Evolutionary conservation across 176 grass and related monocot species (phyloP).

Genomic region (Lolium rigidum): DNA sequence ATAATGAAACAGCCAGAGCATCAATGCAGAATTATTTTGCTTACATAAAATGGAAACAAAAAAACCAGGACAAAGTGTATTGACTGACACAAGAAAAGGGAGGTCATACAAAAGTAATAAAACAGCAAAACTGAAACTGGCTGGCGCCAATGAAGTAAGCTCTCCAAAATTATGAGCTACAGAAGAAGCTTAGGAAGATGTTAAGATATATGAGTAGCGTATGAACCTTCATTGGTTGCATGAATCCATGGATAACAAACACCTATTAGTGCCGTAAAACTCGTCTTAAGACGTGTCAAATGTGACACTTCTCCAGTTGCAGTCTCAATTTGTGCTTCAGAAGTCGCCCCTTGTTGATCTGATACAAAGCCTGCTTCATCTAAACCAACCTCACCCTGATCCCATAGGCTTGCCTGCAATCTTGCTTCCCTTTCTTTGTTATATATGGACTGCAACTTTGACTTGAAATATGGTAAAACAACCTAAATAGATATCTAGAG

Average conservation of each 20-base stretch:
- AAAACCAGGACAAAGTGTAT: background rate
- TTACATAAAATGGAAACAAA: slow-evolving; percentile 23
- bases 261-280: slow-evolving; percentile 63
- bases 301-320: slow-evolving; percentile 56
- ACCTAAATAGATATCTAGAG: slow-evolving; percentile 57
- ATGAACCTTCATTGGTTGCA: slow-evolving; percentile 90
- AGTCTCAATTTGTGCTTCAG: slow-evolving; percentile 50
- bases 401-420: slow-evolving; percentile 98
- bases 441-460: slow-evolving; percentile 91
- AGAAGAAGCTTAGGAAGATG: slow-evolving; percentile 1
- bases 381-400: slow-evolving; percentile 69
- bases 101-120: slow-evolving; percentile 5
- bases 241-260: slow-evolving; percentile 99
- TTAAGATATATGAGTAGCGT: slow-evolving; percentile 26
- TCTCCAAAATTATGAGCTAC: slow-evolving; percentile 27
- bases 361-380: slow-evolving; percentile 71
- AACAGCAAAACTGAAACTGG: background rate
- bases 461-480: slow-evolving; percentile 97
- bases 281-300: slow-evolving; percentile 73
- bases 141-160: background rate
- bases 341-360: slow-evolving; percentile 80
- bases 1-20: slow-evolving; percentile 31
- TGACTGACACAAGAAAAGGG: background rate
- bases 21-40: slow-evolving; percentile 10
- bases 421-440: slow-evolving; percentile 97